Base-by-base conservation (phyloP, 73 alveolate genomes). In the Stentor coeruleus region DNA sequence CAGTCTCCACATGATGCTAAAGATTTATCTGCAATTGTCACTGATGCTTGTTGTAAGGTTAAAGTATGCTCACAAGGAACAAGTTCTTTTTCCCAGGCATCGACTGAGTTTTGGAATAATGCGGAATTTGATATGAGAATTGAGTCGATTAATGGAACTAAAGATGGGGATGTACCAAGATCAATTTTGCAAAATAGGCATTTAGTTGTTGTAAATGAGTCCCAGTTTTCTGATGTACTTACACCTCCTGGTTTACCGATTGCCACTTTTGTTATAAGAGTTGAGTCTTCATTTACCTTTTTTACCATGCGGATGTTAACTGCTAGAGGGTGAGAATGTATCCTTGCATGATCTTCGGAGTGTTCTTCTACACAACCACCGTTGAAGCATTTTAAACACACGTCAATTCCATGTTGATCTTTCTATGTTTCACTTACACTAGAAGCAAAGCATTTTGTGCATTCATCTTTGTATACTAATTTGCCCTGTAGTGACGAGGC, bases 171-270 rank as follows among this genome's bases (percentile, higher is more conserved):
- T 26, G 76, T 55, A 72, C 85, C 88, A 42, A 93, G 59, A 57
- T 72, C 73, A 81, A 87, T 89, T 77, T 85, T 76, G 89, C 99
- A 93, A 49, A 88, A 90, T 84, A 87, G 82, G 88, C 99, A 96
- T 76, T 84, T 89, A 3, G 94, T 74, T 36, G 74, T 84, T 59
- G 90, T 37, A 6, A 83, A 11, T 35, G 93, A 87, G 36, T 96
- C 98, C 90, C 93, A 96, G 81, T 96, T 92, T 6, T 92, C 98
- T 3, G 88, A 91, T 4, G 89, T 58, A 35, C 85, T 85, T 81
- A 88, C 96, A 0, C 98, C 98, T 3, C 98, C 98, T 42, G 98
- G 98, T 72, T 92, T 93, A 3, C 99, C 99, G 38, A 97, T 97
- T 26, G 98, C 99, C 37, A 95, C 83, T 81, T 94, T 97, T 36